A percentile compares a stretch with the other conserved stretches of the same genome.
phyloP scores from a whole-genome alignment of 2,329 filamentous ascomycete genomes.

The Neocatenulostroma microsporum region DNA sequence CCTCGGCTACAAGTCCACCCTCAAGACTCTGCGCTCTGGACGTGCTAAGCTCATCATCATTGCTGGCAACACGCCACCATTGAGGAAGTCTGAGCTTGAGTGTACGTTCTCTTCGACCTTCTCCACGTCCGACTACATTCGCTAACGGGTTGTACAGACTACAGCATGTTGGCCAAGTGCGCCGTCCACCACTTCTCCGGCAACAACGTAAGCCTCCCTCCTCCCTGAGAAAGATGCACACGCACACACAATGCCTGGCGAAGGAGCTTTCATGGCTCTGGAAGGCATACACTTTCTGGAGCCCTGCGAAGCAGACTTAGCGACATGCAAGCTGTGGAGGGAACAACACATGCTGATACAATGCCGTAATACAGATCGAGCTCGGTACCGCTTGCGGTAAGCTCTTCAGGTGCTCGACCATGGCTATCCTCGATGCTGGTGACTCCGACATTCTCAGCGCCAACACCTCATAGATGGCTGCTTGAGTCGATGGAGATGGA shows the following conservation, averaged over 20 bases:
- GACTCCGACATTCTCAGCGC: conserved; percentile 93
- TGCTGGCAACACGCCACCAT: conserved; percentile 89
- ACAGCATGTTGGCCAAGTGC: conserved; percentile 87
- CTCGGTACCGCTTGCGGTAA: conserved; percentile 97
- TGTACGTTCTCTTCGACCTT: conserved; percentile 39
- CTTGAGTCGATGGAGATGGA: too few relatives aligned
- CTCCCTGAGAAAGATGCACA: conserved; percentile 6
- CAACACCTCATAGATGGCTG: conserved; percentile 39
- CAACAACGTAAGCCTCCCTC: conserved; percentile 79
- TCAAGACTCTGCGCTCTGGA: conserved; percentile 85
- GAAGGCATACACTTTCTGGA: conserved; percentile 36
- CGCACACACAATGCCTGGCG: conserved; percentile 22
- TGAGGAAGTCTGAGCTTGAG: conserved; percentile 89
- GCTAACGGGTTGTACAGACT: conserved; percentile 42
- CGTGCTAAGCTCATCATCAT: conserved; percentile 99
- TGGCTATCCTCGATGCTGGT: conserved; percentile 93
- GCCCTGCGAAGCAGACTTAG: conserved; percentile 81
- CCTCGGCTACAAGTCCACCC: conserved; percentile 80
- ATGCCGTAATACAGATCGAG: conserved; percentile 66
- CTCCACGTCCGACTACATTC: not conserved
- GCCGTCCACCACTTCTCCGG: conserved; percentile 96
- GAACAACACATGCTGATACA: conserved; percentile 49
- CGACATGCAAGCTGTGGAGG: conserved; percentile 66
- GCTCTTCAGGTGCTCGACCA: conserved; percentile 96
- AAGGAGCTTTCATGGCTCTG: conserved; percentile 31